Evolutionary conservation across 345 rosid genomes (phyloP), one percentile per base, ranked within the genome.

Genomic region (Corymbia maculata): DNA sequence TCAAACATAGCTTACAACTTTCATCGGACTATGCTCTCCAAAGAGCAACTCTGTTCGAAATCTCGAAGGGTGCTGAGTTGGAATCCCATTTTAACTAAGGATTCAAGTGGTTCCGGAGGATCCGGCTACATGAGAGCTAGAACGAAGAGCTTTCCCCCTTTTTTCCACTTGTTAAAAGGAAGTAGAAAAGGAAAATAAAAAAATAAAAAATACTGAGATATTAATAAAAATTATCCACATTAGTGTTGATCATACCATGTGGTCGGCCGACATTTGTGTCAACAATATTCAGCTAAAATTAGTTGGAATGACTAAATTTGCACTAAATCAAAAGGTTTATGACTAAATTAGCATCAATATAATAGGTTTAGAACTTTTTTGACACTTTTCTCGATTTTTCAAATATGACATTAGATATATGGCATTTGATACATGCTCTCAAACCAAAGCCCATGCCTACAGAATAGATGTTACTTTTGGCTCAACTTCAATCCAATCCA

Each of bases 271-370:
- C 4, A 36, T 22, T 55, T 21, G 14, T 4, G 1, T 30, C 0
- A 7, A 1, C 32, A 66, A 66, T 14, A n/a, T 30, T 0, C 32
- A 0, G 1, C 75, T 0, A 36, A 36, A 36, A 36, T 36, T 36
- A 0, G 0, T 30, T 1, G 8, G 8, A 30, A n/a, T 0, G 8
- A 30, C 10, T 14, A 0, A 66, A 30, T 7, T 1, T 42, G 8
- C 19, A 59, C 1, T 0, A 3, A 0, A 3, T 28, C 2, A 64
- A 64, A 64, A 64, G 3, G 9, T 64, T 64, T n/a, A 36, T 36
- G 8, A 64, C 8, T 64, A n/a, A 64, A n/a, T 64, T 64, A 8
- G 2, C 16, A 64, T 1, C 3, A 64, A 28, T 3, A 6, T 2
- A 3, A 64, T 13, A 64, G 19, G 21, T 66, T 66, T n/a, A 30